Base-by-base conservation (phyloP, 306 rosid species). In the Gastrolobium villosum region DNA sequence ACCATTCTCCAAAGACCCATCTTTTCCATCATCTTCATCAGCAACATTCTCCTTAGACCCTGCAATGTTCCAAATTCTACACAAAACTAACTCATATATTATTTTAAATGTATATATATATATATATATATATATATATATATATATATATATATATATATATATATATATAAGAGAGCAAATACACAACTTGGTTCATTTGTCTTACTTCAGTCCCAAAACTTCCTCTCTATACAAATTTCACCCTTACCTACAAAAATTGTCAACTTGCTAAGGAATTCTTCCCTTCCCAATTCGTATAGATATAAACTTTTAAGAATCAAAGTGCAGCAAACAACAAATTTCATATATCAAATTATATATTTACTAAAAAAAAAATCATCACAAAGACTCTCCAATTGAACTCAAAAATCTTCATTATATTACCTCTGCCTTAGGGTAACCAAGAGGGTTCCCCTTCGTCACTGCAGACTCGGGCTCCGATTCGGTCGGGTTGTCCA, bases 381-480 rank as follows among this genome's bases (percentile, higher is more conserved):
- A 46, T 46, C 52, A 14, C 15, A 67, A 30, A 65, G n/a, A 32
- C 7, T 35, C 34, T 3, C 5, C 76, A 26, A 52, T 14, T 30
- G 10, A 71, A 61, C 15, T 59, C n/a, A 34, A 72, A 74, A 74
- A 32, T 39, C n/a, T 9, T 53, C 9, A 41, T 41, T 4, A 65
- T 40, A 34, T 60, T 61, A 85, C 88, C 88, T 65, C 63, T 32
- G 57, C 30, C n/a, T 85, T 84, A 20, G 48, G 34, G 50, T 74
- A 72, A 37, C 90, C 65, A 3, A 88, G 89, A 34, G 87, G 90
- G 13, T 81, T 83, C 31, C 85, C 91, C n/a, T 80, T 90, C 10
- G 64, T 57, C 20, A 87, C 2, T 65, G 74, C 2, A 31, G 53
- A 59, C 75, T 85, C 46, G 78, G 78, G 43, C 61, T 59, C 11